Percentiles rank a stretch among this genome's conserved stretches.
Evolutionary conservation across 495 filamentous ascomycete genomes (phyloP).

Genomic region (Chaetomium fimeti): DNA sequence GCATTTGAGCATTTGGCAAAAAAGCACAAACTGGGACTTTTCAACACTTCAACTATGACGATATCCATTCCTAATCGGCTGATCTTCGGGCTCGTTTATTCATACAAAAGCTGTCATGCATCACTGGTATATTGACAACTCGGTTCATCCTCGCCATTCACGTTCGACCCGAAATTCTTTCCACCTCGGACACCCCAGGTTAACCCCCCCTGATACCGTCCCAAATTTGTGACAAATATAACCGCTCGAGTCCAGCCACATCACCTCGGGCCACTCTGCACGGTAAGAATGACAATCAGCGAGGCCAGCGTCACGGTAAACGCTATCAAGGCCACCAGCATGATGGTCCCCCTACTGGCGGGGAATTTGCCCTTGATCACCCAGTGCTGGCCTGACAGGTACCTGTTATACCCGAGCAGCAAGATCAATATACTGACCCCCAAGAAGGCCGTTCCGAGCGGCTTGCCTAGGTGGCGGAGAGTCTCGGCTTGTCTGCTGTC

Average conservation of each 20-base stretch:
- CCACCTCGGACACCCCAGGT: background rate
- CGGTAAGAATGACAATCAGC: conserved; percentile 67
- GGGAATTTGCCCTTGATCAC: conserved; percentile 92
- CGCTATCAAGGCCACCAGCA: conserved; percentile 69
- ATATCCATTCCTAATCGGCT: too few relatives aligned
- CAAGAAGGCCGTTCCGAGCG: conserved; percentile 89
- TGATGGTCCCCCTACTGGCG: conserved; percentile 82
- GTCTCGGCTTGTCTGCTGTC: conserved; percentile 35
- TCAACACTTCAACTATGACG: too few relatives aligned
- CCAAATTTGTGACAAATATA: background rate
- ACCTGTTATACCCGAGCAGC: conserved; percentile 70
- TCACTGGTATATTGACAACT: too few relatives aligned
- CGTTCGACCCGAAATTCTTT: too few relatives aligned
- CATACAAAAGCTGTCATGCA: too few relatives aligned
- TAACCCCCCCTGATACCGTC: background rate
- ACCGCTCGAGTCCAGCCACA: background rate
- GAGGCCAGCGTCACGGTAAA: conserved; percentile 67
- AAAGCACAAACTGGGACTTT: too few relatives aligned
- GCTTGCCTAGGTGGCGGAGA: conserved; percentile 83
- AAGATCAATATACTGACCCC: conserved; percentile 82
- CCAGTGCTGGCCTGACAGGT: conserved; percentile 72
- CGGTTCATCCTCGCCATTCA: too few relatives aligned
- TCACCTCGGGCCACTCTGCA: conserved; percentile 49
- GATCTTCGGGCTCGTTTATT: too few relatives aligned
- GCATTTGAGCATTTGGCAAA: too few relatives aligned